Percentiles rank a stretch among this genome's conserved stretches.
Evolutionary conservation across 2,329 filamentous ascomycete species (phyloP).

Genomic region (Cladosporium sp.): DNA sequence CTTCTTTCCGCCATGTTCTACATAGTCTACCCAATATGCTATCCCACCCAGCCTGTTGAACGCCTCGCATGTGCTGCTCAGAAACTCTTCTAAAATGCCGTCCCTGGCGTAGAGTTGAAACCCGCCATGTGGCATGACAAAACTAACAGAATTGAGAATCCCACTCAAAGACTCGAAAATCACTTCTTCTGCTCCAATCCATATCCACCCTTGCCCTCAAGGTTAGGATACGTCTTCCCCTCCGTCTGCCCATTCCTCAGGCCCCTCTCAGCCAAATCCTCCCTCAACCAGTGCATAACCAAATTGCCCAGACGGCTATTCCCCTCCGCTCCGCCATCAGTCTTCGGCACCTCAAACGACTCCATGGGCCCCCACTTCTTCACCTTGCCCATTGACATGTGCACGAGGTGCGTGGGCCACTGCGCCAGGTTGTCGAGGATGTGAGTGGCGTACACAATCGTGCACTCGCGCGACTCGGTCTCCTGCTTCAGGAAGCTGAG

Average conservation of each 20-base stretch:
- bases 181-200: slow-evolving; percentile 48
- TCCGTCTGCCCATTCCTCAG: slow-evolving; percentile 63
- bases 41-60: slow-evolving; percentile 8
- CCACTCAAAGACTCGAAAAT: not conserved
- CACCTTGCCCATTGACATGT: slow-evolving; percentile 86
- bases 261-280: slow-evolving; percentile 73
- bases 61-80: slow-evolving; percentile 2
- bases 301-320: slow-evolving; percentile 84
- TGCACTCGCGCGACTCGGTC: slow-evolving; percentile 76
- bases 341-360: slow-evolving; percentile 56
- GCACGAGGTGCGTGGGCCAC: slow-evolving; percentile 93
- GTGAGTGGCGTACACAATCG: slow-evolving; percentile 95
- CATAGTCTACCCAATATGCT: too few species aligned
- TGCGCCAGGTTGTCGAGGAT: slow-evolving; percentile 91
- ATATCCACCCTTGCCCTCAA: slow-evolving; percentile 60
- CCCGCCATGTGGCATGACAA: not conserved
- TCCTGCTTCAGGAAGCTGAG: slow-evolving; percentile 79
- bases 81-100: not conserved
- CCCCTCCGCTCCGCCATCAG: slow-evolving; percentile 50
- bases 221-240: slow-evolving; percentile 59
- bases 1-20: too few species aligned
- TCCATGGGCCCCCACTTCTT: slow-evolving; percentile 79
- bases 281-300: slow-evolving; percentile 79
- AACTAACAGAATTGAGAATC: not conserved
- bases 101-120: not conserved